These are phyloP conservation scores for Citrus mangshanensis DNA, from an alignment of 345 rosid genomes.

Conservation along the genomic window DNA sequence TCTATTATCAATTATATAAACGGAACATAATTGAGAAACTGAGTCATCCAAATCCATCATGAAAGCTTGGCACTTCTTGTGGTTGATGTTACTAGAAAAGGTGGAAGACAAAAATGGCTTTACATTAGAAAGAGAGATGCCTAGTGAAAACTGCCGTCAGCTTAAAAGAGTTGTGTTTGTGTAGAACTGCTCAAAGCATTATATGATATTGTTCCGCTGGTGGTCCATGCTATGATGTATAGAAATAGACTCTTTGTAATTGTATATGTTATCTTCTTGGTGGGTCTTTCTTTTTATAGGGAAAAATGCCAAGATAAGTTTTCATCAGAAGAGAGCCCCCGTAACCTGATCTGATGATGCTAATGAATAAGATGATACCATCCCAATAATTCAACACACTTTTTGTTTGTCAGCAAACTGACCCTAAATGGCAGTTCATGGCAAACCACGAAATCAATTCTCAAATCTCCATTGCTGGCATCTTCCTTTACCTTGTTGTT, in stretches of 20 bases:
- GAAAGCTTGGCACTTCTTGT: not conserved
- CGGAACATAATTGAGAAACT: not conserved
- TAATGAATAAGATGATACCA: not conserved
- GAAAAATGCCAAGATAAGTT: not conserved
- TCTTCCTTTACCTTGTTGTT: not conserved
- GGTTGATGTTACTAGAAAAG: slow-evolving; percentile 1
- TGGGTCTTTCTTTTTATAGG: not conserved
- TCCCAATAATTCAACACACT: not conserved
- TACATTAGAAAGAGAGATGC: not conserved
- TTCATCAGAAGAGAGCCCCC: not conserved
- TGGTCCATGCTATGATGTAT: not conserved
- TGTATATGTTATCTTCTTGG: not conserved
- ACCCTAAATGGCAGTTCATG: not conserved
- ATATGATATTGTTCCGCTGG: slow-evolving; percentile 5
- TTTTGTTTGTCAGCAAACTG: not conserved
- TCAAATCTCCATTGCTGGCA: not conserved
- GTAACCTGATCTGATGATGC: not conserved
- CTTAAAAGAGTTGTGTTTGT: not conserved
- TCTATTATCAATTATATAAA: not conserved
- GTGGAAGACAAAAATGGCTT: slow-evolving; percentile 15
- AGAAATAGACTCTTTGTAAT: too few relatives aligned
- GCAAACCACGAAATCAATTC: not conserved
- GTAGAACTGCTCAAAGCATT: not conserved
- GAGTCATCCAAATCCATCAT: not conserved
- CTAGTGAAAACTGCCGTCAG: not conserved